phyloP scores from a whole-genome alignment of 805 yeast species.

The Candida yuanshanica region DNA sequence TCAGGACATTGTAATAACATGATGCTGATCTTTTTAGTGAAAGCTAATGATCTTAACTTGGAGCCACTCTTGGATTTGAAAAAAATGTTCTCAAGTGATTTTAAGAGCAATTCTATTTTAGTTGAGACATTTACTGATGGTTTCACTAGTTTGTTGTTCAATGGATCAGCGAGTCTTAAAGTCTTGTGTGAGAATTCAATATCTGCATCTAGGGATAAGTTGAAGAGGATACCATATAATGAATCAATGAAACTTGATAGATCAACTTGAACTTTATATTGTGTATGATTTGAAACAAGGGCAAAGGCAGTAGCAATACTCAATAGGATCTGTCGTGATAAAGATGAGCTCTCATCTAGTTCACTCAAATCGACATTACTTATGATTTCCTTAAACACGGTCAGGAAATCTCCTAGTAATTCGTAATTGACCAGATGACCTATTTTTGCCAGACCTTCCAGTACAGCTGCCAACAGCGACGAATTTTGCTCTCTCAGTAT shows the following conservation, averaged over 20 bases:
- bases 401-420: conserved; percentile 85
- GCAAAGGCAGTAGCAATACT: conserved; percentile 91
- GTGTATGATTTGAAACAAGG: conserved; percentile 66
- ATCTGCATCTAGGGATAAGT: conserved; percentile 71
- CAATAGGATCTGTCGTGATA: conserved; percentile 64
- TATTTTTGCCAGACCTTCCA: conserved; percentile 86
- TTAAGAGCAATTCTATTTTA: conserved; percentile 75
- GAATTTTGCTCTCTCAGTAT: conserved; percentile 60
- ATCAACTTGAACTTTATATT: conserved; percentile 72
- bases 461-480: conserved; percentile 72
- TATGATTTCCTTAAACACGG: conserved; percentile 80
- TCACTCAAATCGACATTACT: conserved; percentile 41
- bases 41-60: conserved; percentile 65
- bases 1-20: conserved; percentile 76
- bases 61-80: conserved; percentile 70
- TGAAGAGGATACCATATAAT: conserved; percentile 62
- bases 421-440: conserved; percentile 94
- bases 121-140: conserved; percentile 85
- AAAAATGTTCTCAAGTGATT: conserved; percentile 75
- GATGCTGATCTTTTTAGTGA: conserved; percentile 73
- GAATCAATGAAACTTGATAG: conserved; percentile 73
- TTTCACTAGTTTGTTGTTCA: conserved; percentile 39
- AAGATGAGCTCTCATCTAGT: conserved; percentile 31
- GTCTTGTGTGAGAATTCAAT: conserved; percentile 82
- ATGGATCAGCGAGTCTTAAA: conserved; percentile 74